Conservation (phyloP, 768 basidiomycete genomes). For the Phylloporus sp. region DNA sequence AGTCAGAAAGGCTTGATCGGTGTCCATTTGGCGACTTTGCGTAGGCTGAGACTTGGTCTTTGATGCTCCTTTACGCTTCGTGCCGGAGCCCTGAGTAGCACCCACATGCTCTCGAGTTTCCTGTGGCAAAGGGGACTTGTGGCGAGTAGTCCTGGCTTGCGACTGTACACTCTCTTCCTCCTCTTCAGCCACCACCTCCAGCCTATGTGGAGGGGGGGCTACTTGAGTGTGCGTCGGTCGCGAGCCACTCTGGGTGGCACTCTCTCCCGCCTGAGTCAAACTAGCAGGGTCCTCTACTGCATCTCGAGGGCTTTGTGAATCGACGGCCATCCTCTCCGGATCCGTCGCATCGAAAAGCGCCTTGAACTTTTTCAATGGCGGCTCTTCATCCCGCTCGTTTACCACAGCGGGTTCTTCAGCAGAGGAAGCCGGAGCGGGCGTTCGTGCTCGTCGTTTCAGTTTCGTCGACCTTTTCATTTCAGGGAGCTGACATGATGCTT, state of each 20-base stretch:
- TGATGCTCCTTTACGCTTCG: neutral
- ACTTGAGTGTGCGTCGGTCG: constrained; percentile 7
- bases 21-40: constrained; percentile 37
- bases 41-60: constrained; percentile 8
- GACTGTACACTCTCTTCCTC: constrained; percentile 43
- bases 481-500: constrained; percentile 33
- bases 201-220: constrained; percentile 5
- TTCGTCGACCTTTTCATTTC: constrained; percentile 37
- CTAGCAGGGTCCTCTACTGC: constrained; percentile 12
- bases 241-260: constrained; percentile 27
- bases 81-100: constrained; percentile 27
- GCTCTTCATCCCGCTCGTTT: constrained; percentile 35
- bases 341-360: constrained; percentile 65
- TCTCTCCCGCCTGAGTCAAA: constrained; percentile 15
- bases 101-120: neutral
- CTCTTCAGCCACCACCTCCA: constrained; percentile 49
- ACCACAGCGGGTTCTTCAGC: constrained; percentile 16
- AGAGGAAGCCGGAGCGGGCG: constrained; percentile 31
- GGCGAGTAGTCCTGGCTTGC: neutral
- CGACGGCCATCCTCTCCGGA: constrained; percentile 39
- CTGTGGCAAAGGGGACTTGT: constrained; percentile 1
- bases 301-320: constrained; percentile 14
- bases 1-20: constrained; percentile 64
- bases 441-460: constrained; percentile 58
- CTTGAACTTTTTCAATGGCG: constrained; percentile 66